Evolutionary conservation across 2,329 filamentous ascomycete genomes (phyloP).

Genomic region (Colletotrichum incanum): DNA sequence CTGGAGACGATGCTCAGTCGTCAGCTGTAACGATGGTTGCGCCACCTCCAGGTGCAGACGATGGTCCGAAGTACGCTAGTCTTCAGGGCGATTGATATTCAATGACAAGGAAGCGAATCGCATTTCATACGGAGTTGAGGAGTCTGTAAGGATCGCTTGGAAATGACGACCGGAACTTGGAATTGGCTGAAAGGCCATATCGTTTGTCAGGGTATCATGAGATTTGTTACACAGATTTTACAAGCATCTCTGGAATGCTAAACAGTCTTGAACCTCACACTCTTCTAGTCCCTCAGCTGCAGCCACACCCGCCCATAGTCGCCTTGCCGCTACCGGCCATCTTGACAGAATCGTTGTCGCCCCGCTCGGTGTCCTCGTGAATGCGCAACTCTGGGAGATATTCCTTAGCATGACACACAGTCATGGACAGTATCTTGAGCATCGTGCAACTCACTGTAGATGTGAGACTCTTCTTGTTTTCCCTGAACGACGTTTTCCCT

Average conservation of each 20-base stretch:
- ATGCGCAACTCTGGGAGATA: slow-evolving; percentile 80
- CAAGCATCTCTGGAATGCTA: slow-evolving; percentile 5
- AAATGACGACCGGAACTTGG: not conserved
- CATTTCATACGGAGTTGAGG: slow-evolving; percentile 34
- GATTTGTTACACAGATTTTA: slow-evolving; percentile 35
- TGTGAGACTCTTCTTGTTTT: slow-evolving; percentile 64
- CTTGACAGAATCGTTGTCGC: slow-evolving; percentile 94
- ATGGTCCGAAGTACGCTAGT: slow-evolving; percentile 85
- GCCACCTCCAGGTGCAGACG: slow-evolving; percentile 80
- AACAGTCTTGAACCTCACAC: slow-evolving; percentile 28
- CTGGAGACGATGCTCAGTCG: slow-evolving; percentile 14
- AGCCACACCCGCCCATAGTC: slow-evolving; percentile 52
- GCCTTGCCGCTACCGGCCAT: slow-evolving; percentile 60
- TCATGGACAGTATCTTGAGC: not conserved
- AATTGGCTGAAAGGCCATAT: slow-evolving; percentile 8
- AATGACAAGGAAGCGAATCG: not conserved
- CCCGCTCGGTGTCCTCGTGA: slow-evolving; percentile 90
- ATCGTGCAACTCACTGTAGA: slow-evolving; percentile 71
- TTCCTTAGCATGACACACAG: slow-evolving; percentile 2
- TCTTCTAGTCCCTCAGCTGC: slow-evolving; percentile 49
- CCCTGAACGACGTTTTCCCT: slow-evolving; percentile 92
- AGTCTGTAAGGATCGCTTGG: not conserved
- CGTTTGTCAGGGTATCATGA: slow-evolving; percentile 41
- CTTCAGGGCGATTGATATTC: slow-evolving; percentile 80
- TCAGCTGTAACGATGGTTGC: slow-evolving; percentile 71